A percentile compares a stretch with the other conserved stretches of the same genome.
Evolutionary conservation across 306 rosid genomes (phyloP).

Genomic region (Dryas octopetala): DNA sequence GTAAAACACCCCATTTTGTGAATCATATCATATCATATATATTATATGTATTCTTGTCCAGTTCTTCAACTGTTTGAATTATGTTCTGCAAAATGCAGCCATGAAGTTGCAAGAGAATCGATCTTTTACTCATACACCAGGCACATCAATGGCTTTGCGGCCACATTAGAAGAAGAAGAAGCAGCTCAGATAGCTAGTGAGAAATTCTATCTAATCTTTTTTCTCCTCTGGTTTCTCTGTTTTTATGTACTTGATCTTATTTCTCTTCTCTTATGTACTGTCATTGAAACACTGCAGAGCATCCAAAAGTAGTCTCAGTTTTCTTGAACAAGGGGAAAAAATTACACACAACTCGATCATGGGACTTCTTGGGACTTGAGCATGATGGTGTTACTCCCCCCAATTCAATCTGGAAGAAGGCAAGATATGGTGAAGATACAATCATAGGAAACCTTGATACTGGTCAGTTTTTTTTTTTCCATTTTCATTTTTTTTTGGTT

Average conservation of each 20-base stretch:
- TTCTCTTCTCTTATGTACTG: background rate
- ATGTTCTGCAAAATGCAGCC: conserved; percentile 27
- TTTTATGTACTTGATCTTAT: background rate
- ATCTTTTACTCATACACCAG: conserved; percentile 83
- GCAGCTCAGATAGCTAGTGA: conserved; percentile 64
- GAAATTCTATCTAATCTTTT: conserved; percentile 2
- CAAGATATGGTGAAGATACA: conserved; percentile 74
- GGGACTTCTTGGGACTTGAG: conserved; percentile 80
- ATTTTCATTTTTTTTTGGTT: background rate
- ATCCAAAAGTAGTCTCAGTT: conserved; percentile 71
- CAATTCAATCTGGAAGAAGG: conserved; percentile 68
- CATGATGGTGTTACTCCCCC: conserved; percentile 43
- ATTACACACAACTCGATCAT: conserved; percentile 81
- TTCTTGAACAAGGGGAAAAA: conserved; percentile 71
- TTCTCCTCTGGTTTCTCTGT: background rate
- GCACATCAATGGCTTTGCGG: conserved; percentile 96
- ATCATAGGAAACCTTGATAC: conserved; percentile 85
- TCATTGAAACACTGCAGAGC: conserved; percentile 36
- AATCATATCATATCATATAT: no score
- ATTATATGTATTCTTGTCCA: background rate
- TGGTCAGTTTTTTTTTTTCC: conserved; percentile 39
- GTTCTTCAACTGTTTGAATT: background rate
- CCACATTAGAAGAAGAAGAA: conserved; percentile 65
- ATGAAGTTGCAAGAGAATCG: conserved; percentile 51
- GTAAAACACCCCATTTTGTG: background rate